Conservation (phyloP, 345 rosid genomes). For the Linum trigynum region DNA sequence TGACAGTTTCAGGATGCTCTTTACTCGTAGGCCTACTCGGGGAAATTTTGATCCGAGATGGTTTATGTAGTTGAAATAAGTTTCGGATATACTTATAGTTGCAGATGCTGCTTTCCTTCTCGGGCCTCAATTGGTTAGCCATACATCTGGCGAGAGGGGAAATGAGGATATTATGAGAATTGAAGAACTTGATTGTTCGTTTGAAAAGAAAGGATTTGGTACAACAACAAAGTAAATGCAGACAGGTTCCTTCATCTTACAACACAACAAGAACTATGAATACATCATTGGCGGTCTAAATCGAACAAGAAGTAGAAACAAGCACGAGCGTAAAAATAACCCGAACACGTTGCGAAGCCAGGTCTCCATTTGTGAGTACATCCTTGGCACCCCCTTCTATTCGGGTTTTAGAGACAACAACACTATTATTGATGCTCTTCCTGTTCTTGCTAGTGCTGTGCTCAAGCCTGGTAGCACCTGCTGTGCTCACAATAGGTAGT, state of each 20-base stretch:
- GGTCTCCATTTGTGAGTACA: conserved; percentile 62
- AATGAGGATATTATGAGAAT: no score
- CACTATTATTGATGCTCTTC: conserved; percentile 26
- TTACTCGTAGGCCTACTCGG: no score
- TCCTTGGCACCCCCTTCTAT: conserved; percentile 95
- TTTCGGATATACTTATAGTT: no score
- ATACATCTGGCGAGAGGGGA: no score
- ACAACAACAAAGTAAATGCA: not conserved
- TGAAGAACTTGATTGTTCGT: not conserved
- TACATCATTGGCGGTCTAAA: conserved; percentile 23
- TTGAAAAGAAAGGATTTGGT: not conserved
- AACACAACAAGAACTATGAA: not conserved
- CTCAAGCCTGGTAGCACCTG: conserved; percentile 22
- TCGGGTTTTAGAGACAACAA: conserved; percentile 57
- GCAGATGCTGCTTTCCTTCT: no score
- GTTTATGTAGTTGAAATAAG: no score
- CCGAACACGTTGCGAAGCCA: conserved; percentile 74
- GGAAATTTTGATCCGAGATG: no score
- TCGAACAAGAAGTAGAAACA: conserved; percentile 85
- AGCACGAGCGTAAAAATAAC: conserved; percentile 61
- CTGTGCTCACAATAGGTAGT: conserved; percentile 70
- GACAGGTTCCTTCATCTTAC: not conserved
- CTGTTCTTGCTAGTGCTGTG: conserved; percentile 24
- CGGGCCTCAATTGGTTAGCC: no score
- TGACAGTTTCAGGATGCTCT: no score